Evolutionary conservation across 352 stramenopile species (phyloP), one percentile per base, ranked within the genome.

Genomic region (Globisporangium takayamanum): DNA sequence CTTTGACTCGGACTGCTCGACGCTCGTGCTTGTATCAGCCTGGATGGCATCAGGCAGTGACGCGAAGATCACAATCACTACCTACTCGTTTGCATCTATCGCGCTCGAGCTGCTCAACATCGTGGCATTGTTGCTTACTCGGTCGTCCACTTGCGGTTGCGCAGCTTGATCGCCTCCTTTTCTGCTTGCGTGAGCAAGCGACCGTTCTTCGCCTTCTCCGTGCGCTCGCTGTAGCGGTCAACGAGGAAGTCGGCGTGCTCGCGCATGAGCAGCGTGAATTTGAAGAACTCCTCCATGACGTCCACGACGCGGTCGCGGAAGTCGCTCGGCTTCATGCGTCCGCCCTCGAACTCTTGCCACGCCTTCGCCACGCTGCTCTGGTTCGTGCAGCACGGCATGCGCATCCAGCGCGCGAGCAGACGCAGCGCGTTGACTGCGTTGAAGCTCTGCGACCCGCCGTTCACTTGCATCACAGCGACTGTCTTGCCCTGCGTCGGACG

Each of bases 381-480:
- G 63, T 87, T 89, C 2, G 76, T 79, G 53, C 66, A 76, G 57
- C 72, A 86, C 50, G 71, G 70, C 77, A 89, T 89, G 41, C 79
- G 72, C 77, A 89, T 87, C 79, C 79, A 89, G 41, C 79, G 66
- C 16, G 72, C 74, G 26, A 87, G 54, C 33, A 80, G 37, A 26
- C 76, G 68, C 25, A 87, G 57, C 8, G 60, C 60, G 62, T 89
- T 87, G 33, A 89, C 75, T 30, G 72, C 76, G 59, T 89, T 87
- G 64, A 89, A 89, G 42, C 63, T 79, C 67, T 89, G 79, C 45
- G 66, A 78, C 33, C 50, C 66, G 44, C 63, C 66, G 49, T 70
- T 73, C 15, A 85, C 74, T 62, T 89, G 79, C 14, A 78, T 60
- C 39, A 88, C 77, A 42, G 65, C 68, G 22, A 66, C 71, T n/a